Base-by-base conservation (phyloP, 768 basidiomycete species). In the Termitomyces titanicus region DNA sequence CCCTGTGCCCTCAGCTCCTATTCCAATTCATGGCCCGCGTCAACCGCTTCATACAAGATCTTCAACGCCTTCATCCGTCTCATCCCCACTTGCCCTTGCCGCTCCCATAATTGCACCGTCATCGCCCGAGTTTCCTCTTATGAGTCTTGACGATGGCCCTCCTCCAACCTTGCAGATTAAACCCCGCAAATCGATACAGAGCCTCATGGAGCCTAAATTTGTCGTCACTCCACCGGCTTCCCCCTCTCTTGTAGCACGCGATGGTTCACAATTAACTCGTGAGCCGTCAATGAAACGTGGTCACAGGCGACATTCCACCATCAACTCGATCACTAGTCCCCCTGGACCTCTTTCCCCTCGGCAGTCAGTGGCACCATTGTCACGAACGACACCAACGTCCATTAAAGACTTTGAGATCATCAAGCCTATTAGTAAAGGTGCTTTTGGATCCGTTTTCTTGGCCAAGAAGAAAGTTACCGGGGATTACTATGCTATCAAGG, bases 361-460 rank as follows among this genome's bases (percentile, higher is more conserved):
- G 24, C 83, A 96, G 55, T 78, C 90, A 8, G 85, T 81, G 7
- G 86, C 85, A 1, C 91, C 94, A 1, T 71, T 90, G 37, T 80
- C 92, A 31, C 82, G 93, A 24, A 84, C 90, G 17, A 86, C 84
- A 11, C 85, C 92, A 1, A 89, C 95, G 3, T 96, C 95, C 5
- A 98, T 98, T 73, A 98, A 94, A 70, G 97, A 99, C 69, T 99
- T 99, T 64, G 96, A 98, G 66, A 87, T 99, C 66, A 96, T 99
- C 78, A 99, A 99, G 71, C 97, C 97, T 3, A 99, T 99, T 68
- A 94, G 91, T 70, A 98, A 98, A 67, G 97, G 97, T 51, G 97
- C 97, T 2, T 98, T 99, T 68, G 97, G 97, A 15, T 94, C 94
- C 9, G 97, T 99, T 51, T 99, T 97, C 72, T 80, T 99, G 50